Conservation (phyloP, 2,329 filamentous ascomycete species). For the Arthrinium puccinioides region DNA sequence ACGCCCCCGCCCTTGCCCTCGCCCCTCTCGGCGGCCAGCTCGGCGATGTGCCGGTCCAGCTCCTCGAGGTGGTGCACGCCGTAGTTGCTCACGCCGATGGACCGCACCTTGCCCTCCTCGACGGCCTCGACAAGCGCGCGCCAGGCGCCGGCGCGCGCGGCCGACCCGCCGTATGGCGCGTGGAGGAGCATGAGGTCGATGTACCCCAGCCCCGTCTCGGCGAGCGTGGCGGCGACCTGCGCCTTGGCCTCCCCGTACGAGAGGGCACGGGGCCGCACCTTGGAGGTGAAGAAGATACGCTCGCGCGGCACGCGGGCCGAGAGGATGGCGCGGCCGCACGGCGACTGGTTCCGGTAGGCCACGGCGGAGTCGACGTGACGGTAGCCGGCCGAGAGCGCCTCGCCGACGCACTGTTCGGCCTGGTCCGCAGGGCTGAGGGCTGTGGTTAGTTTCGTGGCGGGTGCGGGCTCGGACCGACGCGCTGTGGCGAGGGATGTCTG, state of each 20-base stretch:
- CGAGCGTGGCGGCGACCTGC: conserved; percentile 56
- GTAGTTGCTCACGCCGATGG: conserved; percentile 59
- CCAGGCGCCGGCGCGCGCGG: conserved; percentile 52
- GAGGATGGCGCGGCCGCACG: conserved; percentile 36
- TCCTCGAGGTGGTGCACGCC: conserved; percentile 56
- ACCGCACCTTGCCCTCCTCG: conserved; percentile 53
- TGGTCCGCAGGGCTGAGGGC: conserved; percentile 25
- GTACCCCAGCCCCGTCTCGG: conserved; percentile 55
- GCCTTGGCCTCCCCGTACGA: conserved; percentile 57
- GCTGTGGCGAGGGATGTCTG: not conserved
- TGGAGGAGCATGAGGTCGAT: conserved; percentile 62
- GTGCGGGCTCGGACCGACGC: not conserved
- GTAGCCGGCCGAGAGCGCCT: conserved; percentile 44
- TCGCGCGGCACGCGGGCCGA: conserved; percentile 33
- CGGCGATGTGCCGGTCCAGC: conserved; percentile 49
- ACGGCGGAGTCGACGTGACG: conserved; percentile 50
- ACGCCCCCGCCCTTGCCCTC: conserved; percentile 58
- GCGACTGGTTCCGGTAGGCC: conserved; percentile 43
- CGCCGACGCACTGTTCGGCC: conserved; percentile 28
- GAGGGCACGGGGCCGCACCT: conserved; percentile 37
- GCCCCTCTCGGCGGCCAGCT: conserved; percentile 50
- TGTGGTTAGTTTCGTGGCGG: conserved; percentile 1
- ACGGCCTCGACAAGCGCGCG: conserved; percentile 56
- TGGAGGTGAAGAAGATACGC: conserved; percentile 49
- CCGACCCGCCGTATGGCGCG: conserved; percentile 50